phyloP scores from a whole-genome alignment of 1,139 yeast species.

The Candida sanyaensis region DNA sequence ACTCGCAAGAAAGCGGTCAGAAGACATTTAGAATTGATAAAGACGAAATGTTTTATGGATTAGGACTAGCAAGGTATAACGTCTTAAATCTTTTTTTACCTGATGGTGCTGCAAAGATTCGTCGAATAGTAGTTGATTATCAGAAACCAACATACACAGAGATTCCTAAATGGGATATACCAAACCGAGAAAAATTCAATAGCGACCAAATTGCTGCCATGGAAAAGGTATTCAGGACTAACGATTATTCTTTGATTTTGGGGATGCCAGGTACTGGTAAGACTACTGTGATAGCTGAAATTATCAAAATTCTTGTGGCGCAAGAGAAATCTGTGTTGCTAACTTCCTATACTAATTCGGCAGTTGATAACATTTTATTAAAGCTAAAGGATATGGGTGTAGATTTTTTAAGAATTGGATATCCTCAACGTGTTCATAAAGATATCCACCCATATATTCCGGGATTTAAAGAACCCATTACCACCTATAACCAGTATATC shows the following conservation, averaged over 20 bases:
- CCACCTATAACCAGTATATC: constrained; percentile 46
- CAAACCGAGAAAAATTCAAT: constrained; percentile 33
- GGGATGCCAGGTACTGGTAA: constrained; percentile 99
- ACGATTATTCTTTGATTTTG: constrained; percentile 76
- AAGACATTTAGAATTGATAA: constrained; percentile 68
- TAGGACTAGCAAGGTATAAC: constrained; percentile 77
- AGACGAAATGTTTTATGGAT: constrained; percentile 75
- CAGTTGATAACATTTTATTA: constrained; percentile 87
- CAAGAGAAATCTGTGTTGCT: constrained; percentile 69
- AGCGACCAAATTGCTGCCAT: constrained; percentile 72
- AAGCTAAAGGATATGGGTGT: constrained; percentile 57
- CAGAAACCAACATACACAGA: constrained; percentile 27
- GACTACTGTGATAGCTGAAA: constrained; percentile 83
- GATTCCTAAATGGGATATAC: neutral
- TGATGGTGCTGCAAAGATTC: constrained; percentile 52
- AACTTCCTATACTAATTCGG: constrained; percentile 91
- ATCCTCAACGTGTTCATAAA: constrained; percentile 58
- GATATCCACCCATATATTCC: constrained; percentile 59
- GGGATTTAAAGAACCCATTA: constrained; percentile 35
- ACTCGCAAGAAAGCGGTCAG: neutral
- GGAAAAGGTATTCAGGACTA: constrained; percentile 58
- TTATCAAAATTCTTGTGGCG: constrained; percentile 61
- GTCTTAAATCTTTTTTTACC: constrained; percentile 63
- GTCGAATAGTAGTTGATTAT: constrained; percentile 65
- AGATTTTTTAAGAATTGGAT: constrained; percentile 61